A percentile compares a stretch with the other conserved stretches of the same genome.
Evolutionary conservation across 176 grass and related monocot species (phyloP).

Genomic region (Cenchrus purpureus): DNA sequence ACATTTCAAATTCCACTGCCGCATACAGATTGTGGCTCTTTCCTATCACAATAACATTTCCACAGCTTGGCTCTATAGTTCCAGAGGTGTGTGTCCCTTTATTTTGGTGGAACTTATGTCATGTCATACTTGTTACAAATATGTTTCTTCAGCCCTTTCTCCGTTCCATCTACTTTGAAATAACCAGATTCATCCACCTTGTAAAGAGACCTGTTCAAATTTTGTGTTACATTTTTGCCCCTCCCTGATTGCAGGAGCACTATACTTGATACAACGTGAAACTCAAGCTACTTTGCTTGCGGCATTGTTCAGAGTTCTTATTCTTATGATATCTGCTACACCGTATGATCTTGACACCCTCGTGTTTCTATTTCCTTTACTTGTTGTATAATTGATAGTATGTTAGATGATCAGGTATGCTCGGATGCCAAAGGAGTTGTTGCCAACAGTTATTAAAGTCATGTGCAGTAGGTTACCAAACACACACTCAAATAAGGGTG

Average conservation of each 20-base stretch:
- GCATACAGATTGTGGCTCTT: neutral
- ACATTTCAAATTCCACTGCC: slow-evolving; percentile 1
- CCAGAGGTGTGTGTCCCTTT: neutral
- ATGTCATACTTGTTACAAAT: neutral
- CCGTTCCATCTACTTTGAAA: slow-evolving; percentile 14
- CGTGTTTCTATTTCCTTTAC: slow-evolving; percentile 25
- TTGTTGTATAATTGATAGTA: slow-evolving; percentile 36
- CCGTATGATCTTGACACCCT: slow-evolving; percentile 65
- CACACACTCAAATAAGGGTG: slow-evolving; percentile 56
- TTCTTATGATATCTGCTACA: slow-evolving; percentile 87
- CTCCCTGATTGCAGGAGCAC: slow-evolving; percentile 63
- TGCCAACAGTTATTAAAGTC: slow-evolving; percentile 70
- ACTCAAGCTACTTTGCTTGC: slow-evolving; percentile 63
- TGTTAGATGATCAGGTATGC: slow-evolving; percentile 64
- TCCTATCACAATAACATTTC: neutral
- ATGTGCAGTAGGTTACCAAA: slow-evolving; percentile 56
- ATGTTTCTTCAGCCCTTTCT: neutral
- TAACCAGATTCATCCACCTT: neutral
- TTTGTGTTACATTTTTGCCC: slow-evolving; percentile 31
- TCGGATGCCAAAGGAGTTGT: slow-evolving; percentile 82
- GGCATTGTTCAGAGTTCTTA: slow-evolving; percentile 74
- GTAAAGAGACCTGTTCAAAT: slow-evolving; percentile 20
- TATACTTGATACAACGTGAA: slow-evolving; percentile 84
- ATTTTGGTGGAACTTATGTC: slow-evolving; percentile 13
- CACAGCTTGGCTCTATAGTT: neutral